Evolutionary conservation across 2,329 filamentous ascomycete species (phyloP), one percentile per base, ranked within the genome.

Genomic region (Phaeosphaeriaceae sp.): DNA sequence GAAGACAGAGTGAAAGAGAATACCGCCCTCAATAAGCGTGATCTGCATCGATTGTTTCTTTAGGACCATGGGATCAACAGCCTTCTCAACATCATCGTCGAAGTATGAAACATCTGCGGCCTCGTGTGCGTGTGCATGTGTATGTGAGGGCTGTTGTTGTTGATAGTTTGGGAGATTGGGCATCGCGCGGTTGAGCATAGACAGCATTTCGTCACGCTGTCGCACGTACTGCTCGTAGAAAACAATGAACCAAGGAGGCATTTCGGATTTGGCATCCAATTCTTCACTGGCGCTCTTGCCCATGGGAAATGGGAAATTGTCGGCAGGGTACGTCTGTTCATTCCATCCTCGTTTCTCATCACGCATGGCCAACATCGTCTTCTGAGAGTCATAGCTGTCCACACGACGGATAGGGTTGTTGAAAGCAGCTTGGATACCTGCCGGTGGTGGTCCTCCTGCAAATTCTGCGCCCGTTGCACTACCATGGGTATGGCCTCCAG

Each of bases 1-100:
- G 64, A 87, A 84, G 40, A 86, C 79, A 3, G 80, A 83, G 72
- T 87, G 84, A 72, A 87, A 85, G 46, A 87, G 80, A 52, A 86
- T 80, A 52, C 84, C 83, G 59, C 79, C 85, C 65, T 86, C 84
- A 18, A 83, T 77, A 34, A 78, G 70, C 2, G 71, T 74, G 52
- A 74, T 74, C 30, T 74, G 69, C 48, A 73, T 51, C 12, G 70
- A 73, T 55, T 70, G 67, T 60, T 73, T 74, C 64, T 68, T 69
- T 5, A 73, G 57, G 4, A 74, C 58, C 11, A 73, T 60, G 13
- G 74, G 72, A 23, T 75, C 74, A 1, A 75, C 71, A 3, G 56
- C 54, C 1, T 70, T 55, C 32, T 72, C 68, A 15, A 72, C 63
- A 38, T 76, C 69, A 17, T 71, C 52, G 36, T 73, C 69, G 38